phyloP scores from a whole-genome alignment of 1,284 basidiomycete genomes.

The Mycena sp. region DNA sequence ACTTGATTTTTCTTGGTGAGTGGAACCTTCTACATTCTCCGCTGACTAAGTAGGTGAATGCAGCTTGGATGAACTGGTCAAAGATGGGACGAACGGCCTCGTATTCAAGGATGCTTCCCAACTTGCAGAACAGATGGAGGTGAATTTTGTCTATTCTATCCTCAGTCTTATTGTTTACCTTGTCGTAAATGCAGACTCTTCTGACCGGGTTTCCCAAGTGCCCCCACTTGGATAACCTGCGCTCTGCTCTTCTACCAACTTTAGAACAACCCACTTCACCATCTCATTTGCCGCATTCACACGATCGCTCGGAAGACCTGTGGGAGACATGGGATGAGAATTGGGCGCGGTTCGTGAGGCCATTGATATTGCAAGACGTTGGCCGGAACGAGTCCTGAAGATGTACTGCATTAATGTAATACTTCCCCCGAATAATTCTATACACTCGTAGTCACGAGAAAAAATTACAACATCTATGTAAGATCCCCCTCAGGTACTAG shows the following conservation, averaged over 20 bases:
- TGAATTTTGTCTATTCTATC: conserved; percentile 44
- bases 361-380: conserved; percentile 63
- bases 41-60: conserved; percentile 15
- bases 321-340: conserved; percentile 86
- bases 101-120: conserved; percentile 78
- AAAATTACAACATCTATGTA: conserved; percentile 30
- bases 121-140: conserved; percentile 80
- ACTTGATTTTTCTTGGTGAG: conserved; percentile 85
- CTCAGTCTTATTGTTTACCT: background rate
- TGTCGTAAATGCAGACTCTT: conserved; percentile 53
- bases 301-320: conserved; percentile 34
- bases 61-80: conserved; percentile 90
- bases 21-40: conserved; percentile 8
- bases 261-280: conserved; percentile 32
- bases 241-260: conserved; percentile 49
- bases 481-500: conserved; percentile 28
- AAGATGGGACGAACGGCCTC: conserved; percentile 84
- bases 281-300: background rate
- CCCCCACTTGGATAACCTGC: conserved; percentile 57
- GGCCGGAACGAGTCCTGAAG: conserved; percentile 15
- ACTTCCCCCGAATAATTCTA: conserved; percentile 1
- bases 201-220: conserved; percentile 71
- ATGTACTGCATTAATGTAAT: conserved; percentile 11
- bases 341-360: conserved; percentile 77
- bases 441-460: background rate